Evolutionary conservation across 352 stramenopile species (phyloP).

Genomic region (Blastocystis sp.): DNA sequence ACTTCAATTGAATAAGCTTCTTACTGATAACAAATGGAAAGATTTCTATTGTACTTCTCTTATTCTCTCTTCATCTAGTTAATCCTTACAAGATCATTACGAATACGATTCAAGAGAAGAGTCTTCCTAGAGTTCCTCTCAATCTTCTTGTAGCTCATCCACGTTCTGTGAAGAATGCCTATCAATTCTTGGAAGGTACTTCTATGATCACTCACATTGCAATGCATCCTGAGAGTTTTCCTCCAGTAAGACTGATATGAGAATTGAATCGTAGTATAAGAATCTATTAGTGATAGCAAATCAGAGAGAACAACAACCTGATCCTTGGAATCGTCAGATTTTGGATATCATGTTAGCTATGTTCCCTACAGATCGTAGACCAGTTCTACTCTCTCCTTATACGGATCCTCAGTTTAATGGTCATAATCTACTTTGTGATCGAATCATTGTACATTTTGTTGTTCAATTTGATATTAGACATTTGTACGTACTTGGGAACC

Average conservation of each 20-base stretch:
- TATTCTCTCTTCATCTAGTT: background rate
- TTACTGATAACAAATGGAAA: conserved; percentile 33
- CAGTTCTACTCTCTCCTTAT: background rate
- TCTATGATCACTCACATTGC: background rate
- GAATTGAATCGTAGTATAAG: background rate
- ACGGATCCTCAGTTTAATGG: background rate
- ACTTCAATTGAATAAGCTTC: background rate
- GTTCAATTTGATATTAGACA: background rate
- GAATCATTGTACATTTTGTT: background rate
- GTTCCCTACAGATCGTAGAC: background rate
- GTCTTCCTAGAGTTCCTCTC: background rate
- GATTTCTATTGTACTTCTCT: conserved; percentile 13
- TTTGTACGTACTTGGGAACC: conserved; percentile 20
- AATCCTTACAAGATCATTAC: background rate
- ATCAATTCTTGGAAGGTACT: conserved; percentile 33
- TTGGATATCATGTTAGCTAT: background rate
- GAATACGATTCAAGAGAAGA: background rate
- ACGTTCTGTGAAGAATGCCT: background rate
- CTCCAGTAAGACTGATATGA: background rate
- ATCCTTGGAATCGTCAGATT: background rate
- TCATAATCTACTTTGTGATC: conserved; percentile 3
- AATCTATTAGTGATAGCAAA: background rate
- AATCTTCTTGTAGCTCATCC: conserved; percentile 2
- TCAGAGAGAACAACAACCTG: background rate
- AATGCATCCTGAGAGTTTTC: background rate